These are phyloP conservation scores for Kregervanrija pseudodelftensis DNA, from an alignment of 805 yeast genomes.

Conservation along the genomic window DNA sequence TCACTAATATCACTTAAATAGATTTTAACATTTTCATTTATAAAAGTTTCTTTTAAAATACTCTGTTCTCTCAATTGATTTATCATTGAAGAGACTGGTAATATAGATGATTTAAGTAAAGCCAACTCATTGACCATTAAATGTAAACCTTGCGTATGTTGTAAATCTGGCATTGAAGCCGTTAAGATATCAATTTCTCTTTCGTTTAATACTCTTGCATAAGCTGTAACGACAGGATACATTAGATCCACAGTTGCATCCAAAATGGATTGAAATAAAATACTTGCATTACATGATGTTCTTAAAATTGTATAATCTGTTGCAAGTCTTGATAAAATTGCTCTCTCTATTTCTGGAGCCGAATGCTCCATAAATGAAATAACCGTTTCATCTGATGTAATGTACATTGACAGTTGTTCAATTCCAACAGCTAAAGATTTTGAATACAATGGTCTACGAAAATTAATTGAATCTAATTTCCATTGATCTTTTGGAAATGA, in stretches of 20 bases:
- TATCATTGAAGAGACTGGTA: conserved; percentile 41
- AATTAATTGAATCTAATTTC: conserved; percentile 29
- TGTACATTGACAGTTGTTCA: conserved; percentile 49
- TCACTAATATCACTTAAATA: conserved; percentile 52
- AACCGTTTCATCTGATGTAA: conserved; percentile 38
- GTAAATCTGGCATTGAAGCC: conserved; percentile 35
- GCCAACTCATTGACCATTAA: conserved; percentile 47
- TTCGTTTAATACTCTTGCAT: conserved; percentile 39
- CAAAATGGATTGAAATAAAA: conserved; percentile 45
- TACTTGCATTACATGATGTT: conserved; percentile 44
- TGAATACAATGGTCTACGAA: conserved; percentile 37
- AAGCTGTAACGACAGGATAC: conserved; percentile 47
- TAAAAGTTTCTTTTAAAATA: conserved; percentile 14
- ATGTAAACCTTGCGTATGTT: conserved; percentile 46
- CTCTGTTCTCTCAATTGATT: conserved; percentile 38
- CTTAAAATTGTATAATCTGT: conserved; percentile 41
- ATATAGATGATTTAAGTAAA: conserved; percentile 37
- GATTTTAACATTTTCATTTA: conserved; percentile 37
- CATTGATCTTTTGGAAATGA: conserved; percentile 9
- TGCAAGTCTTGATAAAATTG: conserved; percentile 41
- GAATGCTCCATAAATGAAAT: conserved; percentile 53
- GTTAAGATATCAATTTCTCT: conserved; percentile 45
- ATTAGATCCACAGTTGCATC: conserved; percentile 49
- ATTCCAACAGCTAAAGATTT: conserved; percentile 40
- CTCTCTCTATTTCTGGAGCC: conserved; percentile 45